phyloP scores from a whole-genome alignment of 2,329 filamentous ascomycete species.

The Byssochlamys sp. region DNA sequence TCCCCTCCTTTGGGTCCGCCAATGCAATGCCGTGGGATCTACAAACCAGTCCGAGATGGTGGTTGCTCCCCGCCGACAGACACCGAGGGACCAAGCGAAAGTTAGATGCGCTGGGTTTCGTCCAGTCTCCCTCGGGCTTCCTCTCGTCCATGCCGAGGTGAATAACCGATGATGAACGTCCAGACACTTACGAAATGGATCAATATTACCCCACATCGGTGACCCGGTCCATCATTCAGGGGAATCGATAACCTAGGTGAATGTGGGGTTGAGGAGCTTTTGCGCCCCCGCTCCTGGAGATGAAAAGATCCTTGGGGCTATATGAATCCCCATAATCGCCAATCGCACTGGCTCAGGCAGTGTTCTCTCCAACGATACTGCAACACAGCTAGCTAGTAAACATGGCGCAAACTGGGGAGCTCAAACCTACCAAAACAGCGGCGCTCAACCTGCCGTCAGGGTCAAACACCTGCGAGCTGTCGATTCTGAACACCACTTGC shows the following conservation, averaged over 20 bases:
- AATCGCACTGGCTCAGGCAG: neutral
- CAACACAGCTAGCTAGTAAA: neutral
- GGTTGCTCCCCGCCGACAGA: neutral
- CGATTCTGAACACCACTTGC: constrained; percentile 12
- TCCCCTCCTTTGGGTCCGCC: neutral
- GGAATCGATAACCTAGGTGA: neutral
- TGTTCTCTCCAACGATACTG: neutral
- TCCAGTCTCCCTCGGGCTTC: neutral
- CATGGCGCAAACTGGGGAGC: neutral
- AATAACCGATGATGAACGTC: neutral
- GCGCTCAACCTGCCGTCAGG: constrained; percentile 8
- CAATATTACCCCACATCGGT: neutral
- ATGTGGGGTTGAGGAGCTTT: neutral
- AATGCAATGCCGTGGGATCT: neutral
- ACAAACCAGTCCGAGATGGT: neutral
- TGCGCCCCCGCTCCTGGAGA: neutral
- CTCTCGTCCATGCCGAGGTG: neutral
- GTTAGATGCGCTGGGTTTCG: neutral
- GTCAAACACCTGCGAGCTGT: constrained; percentile 9
- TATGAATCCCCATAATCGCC: neutral
- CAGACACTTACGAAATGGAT: neutral
- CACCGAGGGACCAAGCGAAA: neutral
- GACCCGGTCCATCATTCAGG: neutral
- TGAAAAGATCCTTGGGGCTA: neutral
- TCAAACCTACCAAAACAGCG: neutral